Evolutionary conservation across 2,329 filamentous ascomycete genomes (phyloP).

Genomic region (Aspergillus nomiae): DNA sequence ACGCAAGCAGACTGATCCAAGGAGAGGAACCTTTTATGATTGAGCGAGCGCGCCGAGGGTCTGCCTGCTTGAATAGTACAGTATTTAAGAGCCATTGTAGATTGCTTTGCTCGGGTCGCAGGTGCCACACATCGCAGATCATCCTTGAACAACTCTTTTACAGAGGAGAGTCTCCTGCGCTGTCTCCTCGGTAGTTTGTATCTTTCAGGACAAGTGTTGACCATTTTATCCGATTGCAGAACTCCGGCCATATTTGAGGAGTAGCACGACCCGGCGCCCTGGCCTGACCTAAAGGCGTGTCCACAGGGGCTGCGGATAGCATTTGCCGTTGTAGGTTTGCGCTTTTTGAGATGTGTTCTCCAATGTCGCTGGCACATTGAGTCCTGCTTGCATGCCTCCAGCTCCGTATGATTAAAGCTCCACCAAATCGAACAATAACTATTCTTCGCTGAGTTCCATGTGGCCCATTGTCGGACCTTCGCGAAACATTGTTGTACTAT

Average conservation of each 20-base stretch:
- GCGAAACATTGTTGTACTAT: conserved; percentile 22
- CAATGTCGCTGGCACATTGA: conserved; percentile 24
- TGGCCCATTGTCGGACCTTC: conserved; percentile 27
- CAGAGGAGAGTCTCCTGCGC: background rate
- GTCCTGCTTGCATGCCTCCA: conserved; percentile 21
- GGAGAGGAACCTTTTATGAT: background rate
- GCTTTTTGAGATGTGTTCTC: conserved; percentile 29
- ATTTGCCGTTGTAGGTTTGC: conserved; percentile 26
- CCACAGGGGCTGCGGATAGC: conserved; percentile 29
- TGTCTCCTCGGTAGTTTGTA: background rate
- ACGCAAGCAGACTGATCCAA: background rate
- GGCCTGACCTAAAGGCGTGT: conserved; percentile 7
- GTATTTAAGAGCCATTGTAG: background rate
- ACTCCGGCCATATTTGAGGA: conserved; percentile 12
- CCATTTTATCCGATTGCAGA: background rate
- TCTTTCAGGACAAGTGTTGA: background rate
- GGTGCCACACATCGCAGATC: background rate
- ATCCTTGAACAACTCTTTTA: background rate
- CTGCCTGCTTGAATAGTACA: background rate
- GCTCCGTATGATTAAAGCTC: conserved; percentile 36
- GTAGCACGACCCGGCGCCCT: background rate
- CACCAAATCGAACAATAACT: conserved; percentile 46
- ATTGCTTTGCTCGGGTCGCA: background rate
- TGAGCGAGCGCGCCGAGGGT: background rate
- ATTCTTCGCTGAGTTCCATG: conserved; percentile 37